A percentile compares a stretch with the other conserved stretches of the same genome.
phyloP scores from a whole-genome alignment of 1,139 yeast species.

The Yamadazyma diospyri region DNA sequence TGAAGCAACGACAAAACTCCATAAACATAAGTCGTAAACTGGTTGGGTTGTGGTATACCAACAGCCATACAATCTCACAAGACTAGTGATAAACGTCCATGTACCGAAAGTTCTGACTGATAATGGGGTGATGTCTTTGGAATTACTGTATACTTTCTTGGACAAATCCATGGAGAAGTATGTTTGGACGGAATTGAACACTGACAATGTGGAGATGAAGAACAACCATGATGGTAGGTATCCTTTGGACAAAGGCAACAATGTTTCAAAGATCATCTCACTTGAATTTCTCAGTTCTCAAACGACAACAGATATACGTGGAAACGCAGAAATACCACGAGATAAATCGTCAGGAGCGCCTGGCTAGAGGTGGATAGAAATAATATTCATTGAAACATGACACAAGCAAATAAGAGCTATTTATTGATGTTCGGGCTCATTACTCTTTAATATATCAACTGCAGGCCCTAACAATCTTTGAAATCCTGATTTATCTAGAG shows the following conservation, averaged over 20 bases:
- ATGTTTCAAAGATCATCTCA: slow-evolving; percentile 12
- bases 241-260: slow-evolving; percentile 30
- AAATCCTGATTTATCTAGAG: slow-evolving; percentile 88
- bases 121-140: slow-evolving; percentile 57
- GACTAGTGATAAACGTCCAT: slow-evolving; percentile 87
- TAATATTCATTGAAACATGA: no score
- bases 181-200: slow-evolving; percentile 89
- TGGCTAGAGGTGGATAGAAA: no score
- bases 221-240: slow-evolving; percentile 46
- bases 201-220: slow-evolving; percentile 77
- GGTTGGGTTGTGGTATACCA: slow-evolving; percentile 58
- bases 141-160: slow-evolving; percentile 67
- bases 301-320: no score
- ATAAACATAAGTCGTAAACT: slow-evolving; percentile 74
- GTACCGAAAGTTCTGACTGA: slow-evolving; percentile 97
- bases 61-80: slow-evolving; percentile 86
- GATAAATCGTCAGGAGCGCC: no score
- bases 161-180: slow-evolving; percentile 71
- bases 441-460: slow-evolving; percentile 70
- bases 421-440: slow-evolving; percentile 60
- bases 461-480: slow-evolving; percentile 93
- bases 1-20: slow-evolving; percentile 82
- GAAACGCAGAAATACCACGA: no score
- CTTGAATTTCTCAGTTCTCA: no score
- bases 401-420: background rate